Conservation (phyloP, 495 filamentous ascomycete species). For the Cenococcum geophilum region DNA sequence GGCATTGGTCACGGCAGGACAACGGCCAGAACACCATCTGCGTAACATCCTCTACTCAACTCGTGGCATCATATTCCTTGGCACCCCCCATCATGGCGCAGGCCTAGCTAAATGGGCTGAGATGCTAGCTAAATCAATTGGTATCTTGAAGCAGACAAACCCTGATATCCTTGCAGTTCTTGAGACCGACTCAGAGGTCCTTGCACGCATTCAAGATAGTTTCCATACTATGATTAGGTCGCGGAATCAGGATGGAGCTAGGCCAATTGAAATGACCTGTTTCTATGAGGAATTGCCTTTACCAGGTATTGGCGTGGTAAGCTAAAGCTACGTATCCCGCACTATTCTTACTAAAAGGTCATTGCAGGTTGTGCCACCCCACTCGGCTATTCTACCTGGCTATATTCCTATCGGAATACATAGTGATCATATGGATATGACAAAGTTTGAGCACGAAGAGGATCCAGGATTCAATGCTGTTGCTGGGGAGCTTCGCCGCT, state of each 20-base stretch:
- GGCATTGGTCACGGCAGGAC: not conserved
- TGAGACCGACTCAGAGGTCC: conserved; percentile 31
- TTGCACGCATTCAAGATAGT: conserved; percentile 38
- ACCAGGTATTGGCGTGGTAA: conserved; percentile 21
- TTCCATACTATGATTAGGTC: conserved; percentile 38
- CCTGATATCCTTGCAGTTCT: conserved; percentile 18
- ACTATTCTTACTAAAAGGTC: not conserved
- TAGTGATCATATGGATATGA: too few relatives aligned
- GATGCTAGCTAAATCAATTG: conserved; percentile 21
- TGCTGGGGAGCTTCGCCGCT: conserved; percentile 30
- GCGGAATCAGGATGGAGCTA: conserved; percentile 16
- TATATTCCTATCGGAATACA: conserved; percentile 39
- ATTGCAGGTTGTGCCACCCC: conserved; percentile 37
- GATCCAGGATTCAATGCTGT: conserved; percentile 34
- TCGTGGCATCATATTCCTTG: conserved; percentile 10
- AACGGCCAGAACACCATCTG: conserved; percentile 8
- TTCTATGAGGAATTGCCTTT: conserved; percentile 35
- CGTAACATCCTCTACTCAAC: conserved; percentile 2
- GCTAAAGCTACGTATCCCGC: not conserved
- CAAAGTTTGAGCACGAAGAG: too few relatives aligned
- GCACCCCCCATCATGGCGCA: conserved; percentile 14
- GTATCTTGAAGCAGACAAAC: conserved; percentile 21
- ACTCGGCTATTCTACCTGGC: conserved; percentile 41
- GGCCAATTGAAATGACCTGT: conserved; percentile 35
- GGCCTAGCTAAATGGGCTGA: conserved; percentile 16